A percentile compares a stretch with the other conserved stretches of the same genome.
Conservation (phyloP, 1,284 basidiomycete genomes). For the Ceratorhiza oryzae-sativae region DNA sequence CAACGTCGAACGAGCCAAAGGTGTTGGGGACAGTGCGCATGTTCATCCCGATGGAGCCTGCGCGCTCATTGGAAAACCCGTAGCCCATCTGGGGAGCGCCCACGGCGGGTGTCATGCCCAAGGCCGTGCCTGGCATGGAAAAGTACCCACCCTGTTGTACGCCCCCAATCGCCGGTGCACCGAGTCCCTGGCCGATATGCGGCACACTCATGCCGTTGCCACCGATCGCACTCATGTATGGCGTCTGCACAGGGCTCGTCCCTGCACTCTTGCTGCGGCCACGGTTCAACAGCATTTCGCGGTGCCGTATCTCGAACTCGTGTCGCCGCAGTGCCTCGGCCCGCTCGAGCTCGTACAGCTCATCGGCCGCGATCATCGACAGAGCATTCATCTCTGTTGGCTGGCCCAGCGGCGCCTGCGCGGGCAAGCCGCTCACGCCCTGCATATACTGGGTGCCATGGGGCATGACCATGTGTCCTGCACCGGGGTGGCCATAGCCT, state of each 20-base stretch:
- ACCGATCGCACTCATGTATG: conserved; percentile 46
- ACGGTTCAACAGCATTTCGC: conserved; percentile 51
- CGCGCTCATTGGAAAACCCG: conserved; percentile 37
- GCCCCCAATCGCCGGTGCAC: conserved; percentile 8
- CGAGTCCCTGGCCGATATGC: conserved; percentile 24
- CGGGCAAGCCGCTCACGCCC: neutral
- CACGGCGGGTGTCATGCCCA: conserved; percentile 27
- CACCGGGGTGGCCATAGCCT: conserved; percentile 6
- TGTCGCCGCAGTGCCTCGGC: conserved; percentile 82
- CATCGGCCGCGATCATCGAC: conserved; percentile 83
- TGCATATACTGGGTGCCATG: conserved; percentile 7
- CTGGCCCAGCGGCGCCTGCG: conserved; percentile 1
- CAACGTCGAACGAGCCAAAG: conserved; percentile 1
- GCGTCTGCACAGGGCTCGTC: conserved; percentile 68
- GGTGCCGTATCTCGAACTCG: conserved; percentile 81
- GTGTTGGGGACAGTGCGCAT: conserved; percentile 11
- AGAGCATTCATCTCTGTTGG: conserved; percentile 58
- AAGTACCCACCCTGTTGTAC: conserved; percentile 34
- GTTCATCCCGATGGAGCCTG: conserved; percentile 18
- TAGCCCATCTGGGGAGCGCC: conserved; percentile 37
- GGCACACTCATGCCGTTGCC: conserved; percentile 32
- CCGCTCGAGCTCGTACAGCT: conserved; percentile 85
- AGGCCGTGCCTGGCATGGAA: conserved; percentile 34
- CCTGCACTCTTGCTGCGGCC: conserved; percentile 70
- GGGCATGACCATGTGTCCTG: conserved; percentile 23